A percentile compares a stretch with the other conserved stretches of the same genome.
phyloP scores from a whole-genome alignment of 2,329 filamentous ascomycete genomes.

The Teratosphaeriaceae sp. region DNA sequence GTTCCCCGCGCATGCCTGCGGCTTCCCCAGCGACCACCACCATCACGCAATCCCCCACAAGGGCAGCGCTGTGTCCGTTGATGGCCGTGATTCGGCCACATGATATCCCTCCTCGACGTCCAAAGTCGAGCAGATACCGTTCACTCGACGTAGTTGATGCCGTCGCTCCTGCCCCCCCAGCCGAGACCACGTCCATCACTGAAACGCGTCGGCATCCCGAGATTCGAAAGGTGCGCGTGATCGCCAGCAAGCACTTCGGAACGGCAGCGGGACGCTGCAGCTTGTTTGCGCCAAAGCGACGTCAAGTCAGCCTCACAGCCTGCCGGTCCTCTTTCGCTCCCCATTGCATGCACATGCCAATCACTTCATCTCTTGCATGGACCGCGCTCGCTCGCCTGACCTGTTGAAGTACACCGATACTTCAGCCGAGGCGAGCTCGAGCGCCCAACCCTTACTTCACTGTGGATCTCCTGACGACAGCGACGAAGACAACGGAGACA shows the following conservation, averaged over 20 bases:
- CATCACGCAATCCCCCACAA: background rate
- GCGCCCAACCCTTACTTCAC: background rate
- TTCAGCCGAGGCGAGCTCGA: background rate
- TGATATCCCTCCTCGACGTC: too few relatives aligned
- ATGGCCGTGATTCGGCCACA: too few relatives aligned
- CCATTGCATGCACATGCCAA: background rate
- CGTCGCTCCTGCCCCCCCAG: too few relatives aligned
- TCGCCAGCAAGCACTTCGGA: background rate
- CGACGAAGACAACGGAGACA: background rate
- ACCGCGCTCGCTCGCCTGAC: slow-evolving; percentile 1
- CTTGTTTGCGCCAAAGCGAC: background rate
- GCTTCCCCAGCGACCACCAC: background rate
- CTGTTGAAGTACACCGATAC: background rate
- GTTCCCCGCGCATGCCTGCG: background rate
- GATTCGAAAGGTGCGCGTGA: too few relatives aligned
- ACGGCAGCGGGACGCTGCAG: background rate
- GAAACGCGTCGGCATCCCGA: too few relatives aligned
- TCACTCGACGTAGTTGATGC: too few relatives aligned
- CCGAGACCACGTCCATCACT: too few relatives aligned
- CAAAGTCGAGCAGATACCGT: too few relatives aligned
- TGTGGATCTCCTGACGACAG: background rate
- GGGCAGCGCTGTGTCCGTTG: background rate
- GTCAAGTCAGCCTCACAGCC: background rate
- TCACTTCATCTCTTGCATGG: background rate
- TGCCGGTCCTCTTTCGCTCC: background rate